Evolutionary conservation across 306 rosid genomes (phyloP).

Genomic region (Quercus robur): DNA sequence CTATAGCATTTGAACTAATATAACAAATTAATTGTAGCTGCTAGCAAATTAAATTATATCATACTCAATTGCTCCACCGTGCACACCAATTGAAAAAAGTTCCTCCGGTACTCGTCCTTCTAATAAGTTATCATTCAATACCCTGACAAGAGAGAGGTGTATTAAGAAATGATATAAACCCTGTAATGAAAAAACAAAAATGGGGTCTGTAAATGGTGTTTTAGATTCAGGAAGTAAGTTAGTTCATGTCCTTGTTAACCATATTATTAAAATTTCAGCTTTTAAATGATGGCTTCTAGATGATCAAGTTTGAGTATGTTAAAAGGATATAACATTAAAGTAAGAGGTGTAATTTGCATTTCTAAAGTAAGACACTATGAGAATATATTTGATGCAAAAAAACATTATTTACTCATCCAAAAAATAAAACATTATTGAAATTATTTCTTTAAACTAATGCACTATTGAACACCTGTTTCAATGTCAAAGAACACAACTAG

Average conservation of each 20-base stretch:
- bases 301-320: neutral
- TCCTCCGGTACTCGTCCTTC: slow-evolving; percentile 84
- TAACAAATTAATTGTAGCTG: neutral
- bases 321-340: neutral
- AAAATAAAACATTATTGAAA: neutral
- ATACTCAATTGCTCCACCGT: slow-evolving; percentile 95
- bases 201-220: neutral
- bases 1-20: neutral
- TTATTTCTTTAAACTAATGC: neutral
- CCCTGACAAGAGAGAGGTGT: slow-evolving; percentile 46
- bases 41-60: slow-evolving; percentile 21
- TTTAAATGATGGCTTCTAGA: neutral
- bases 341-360: neutral
- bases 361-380: neutral
- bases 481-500: neutral
- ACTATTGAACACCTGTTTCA: neutral
- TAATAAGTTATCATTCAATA: slow-evolving; percentile 72
- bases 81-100: slow-evolving; percentile 86
- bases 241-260: neutral
- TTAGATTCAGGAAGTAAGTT: neutral
- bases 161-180: slow-evolving; percentile 13
- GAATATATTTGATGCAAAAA: neutral
- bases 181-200: neutral
- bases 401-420: neutral
- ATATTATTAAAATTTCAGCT: neutral